Evolutionary conservation across 2,329 filamentous ascomycete species (phyloP).

Genomic region (Penicillium sp.): DNA sequence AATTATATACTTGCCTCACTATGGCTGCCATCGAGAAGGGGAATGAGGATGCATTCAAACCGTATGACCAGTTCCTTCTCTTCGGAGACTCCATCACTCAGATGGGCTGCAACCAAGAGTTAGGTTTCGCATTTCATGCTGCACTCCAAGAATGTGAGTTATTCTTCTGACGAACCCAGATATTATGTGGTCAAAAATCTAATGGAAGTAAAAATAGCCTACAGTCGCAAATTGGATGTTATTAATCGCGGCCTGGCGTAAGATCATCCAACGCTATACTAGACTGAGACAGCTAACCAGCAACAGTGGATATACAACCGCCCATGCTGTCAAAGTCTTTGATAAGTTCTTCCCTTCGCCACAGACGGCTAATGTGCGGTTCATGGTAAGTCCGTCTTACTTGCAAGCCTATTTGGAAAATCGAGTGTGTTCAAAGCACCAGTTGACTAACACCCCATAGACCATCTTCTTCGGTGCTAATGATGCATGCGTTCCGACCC

Average conservation of each 20-base stretch:
- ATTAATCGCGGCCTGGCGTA: slow-evolving; percentile 74
- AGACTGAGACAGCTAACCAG: not conserved
- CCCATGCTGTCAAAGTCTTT: slow-evolving; percentile 61
- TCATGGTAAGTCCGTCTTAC: slow-evolving; percentile 31
- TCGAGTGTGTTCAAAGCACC: not conserved
- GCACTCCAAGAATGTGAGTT: slow-evolving; percentile 59
- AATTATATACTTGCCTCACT: not conserved
- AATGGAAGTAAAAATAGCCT: slow-evolving; percentile 45
- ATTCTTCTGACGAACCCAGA: not conserved
- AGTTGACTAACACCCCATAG: slow-evolving; percentile 36
- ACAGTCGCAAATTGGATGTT: slow-evolving; percentile 69
- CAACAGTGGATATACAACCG: slow-evolving; percentile 67
- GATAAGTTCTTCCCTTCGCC: slow-evolving; percentile 63
- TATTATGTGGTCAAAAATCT: slow-evolving; percentile 6
- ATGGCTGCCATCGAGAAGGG: not conserved
- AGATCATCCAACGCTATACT: slow-evolving; percentile 7
- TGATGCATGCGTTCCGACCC: slow-evolving; percentile 64
- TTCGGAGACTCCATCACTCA: slow-evolving; percentile 88
- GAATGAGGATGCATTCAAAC: slow-evolving; percentile 18
- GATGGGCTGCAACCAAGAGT: slow-evolving; percentile 49
- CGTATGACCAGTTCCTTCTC: slow-evolving; percentile 67
- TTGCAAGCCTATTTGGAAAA: not conserved
- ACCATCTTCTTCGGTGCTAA: slow-evolving; percentile 81
- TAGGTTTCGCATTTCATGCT: slow-evolving; percentile 66
- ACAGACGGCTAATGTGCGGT: slow-evolving; percentile 40